phyloP scores from a whole-genome alignment of 495 filamentous ascomycete species.

The Penicillium atrosanguineum region DNA sequence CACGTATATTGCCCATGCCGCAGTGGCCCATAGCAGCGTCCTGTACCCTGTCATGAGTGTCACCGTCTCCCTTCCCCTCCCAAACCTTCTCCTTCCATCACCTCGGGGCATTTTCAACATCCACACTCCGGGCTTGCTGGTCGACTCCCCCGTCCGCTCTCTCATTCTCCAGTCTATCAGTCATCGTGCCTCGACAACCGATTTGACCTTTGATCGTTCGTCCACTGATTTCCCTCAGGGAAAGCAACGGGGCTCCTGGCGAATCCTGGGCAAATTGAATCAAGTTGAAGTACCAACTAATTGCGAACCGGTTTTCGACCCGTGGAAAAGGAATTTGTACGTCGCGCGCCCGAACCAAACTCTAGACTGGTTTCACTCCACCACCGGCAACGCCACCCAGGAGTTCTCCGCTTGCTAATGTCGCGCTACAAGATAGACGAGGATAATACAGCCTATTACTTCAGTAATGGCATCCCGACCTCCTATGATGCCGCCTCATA shows the following conservation, averaged over 20 bases:
- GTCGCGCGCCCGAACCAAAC: constrained; percentile 10
- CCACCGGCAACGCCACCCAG: background rate
- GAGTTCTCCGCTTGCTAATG: constrained; percentile 9
- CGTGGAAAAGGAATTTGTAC: constrained; percentile 8
- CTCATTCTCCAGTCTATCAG: background rate
- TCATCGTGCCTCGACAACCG: background rate
- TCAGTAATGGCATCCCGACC: constrained; percentile 35
- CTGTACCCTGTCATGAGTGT: constrained; percentile 9
- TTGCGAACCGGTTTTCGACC: background rate
- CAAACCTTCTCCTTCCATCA: background rate
- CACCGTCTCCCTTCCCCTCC: constrained; percentile 8
- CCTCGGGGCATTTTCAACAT: background rate
- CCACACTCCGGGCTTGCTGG: background rate
- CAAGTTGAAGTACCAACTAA: background rate
- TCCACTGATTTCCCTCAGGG: constrained; percentile 1
- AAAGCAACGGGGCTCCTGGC: background rate
- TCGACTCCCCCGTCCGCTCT: background rate
- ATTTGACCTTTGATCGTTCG: constrained; percentile 17
- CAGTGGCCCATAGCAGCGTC: constrained; percentile 1
- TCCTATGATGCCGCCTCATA: constrained; percentile 37
- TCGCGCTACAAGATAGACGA: constrained; percentile 13
- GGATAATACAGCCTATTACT: background rate
- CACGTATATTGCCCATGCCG: background rate
- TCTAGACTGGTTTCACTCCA: background rate
- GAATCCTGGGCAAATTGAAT: background rate